Conservation (phyloP, 1,284 basidiomycete species). For the Ustilago sp. region DNA sequence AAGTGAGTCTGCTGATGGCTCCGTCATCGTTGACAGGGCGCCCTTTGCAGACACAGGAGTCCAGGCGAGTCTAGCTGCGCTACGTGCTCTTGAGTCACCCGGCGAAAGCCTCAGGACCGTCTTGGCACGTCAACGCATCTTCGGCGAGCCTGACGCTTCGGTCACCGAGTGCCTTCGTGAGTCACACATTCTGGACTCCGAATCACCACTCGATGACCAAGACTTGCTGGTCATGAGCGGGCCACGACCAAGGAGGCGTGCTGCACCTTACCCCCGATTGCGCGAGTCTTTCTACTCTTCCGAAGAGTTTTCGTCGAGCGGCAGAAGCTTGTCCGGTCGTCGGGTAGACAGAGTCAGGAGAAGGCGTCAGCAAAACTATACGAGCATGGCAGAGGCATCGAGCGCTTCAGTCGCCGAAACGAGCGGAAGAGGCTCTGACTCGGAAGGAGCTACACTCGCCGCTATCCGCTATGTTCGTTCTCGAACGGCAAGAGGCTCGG, state of each 20-base stretch:
- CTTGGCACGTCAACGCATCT: slow-evolving; percentile 37
- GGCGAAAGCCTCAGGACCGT: slow-evolving; percentile 38
- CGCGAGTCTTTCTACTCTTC: slow-evolving; percentile 13
- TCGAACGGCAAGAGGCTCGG: not conserved
- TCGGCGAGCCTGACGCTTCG: slow-evolving; percentile 29
- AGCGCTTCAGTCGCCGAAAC: slow-evolving; percentile 21
- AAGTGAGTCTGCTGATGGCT: not conserved
- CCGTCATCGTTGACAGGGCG: slow-evolving; percentile 16
- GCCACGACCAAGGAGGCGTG: slow-evolving; percentile 27
- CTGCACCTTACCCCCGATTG: slow-evolving; percentile 23
- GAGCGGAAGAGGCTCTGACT: slow-evolving; percentile 23
- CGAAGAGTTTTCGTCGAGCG: slow-evolving; percentile 37
- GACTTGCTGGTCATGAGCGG: slow-evolving; percentile 17
- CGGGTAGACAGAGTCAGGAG: slow-evolving; percentile 4
- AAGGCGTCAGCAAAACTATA: slow-evolving; percentile 10
- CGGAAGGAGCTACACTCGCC: slow-evolving; percentile 19
- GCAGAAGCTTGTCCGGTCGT: slow-evolving; percentile 13
- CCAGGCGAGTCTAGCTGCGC: slow-evolving; percentile 42
- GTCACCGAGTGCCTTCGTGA: slow-evolving; percentile 16
- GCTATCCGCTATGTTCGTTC: slow-evolving; percentile 6
- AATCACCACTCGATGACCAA: slow-evolving; percentile 1
- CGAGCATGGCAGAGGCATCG: slow-evolving; percentile 26
- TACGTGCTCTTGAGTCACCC: slow-evolving; percentile 41
- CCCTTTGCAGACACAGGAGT: slow-evolving; percentile 46
- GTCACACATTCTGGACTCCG: slow-evolving; percentile 6